Evolutionary conservation across 768 basidiomycete species (phyloP), one percentile per base, ranked within the genome.

Genomic region (Termitomyces sp.): DNA sequence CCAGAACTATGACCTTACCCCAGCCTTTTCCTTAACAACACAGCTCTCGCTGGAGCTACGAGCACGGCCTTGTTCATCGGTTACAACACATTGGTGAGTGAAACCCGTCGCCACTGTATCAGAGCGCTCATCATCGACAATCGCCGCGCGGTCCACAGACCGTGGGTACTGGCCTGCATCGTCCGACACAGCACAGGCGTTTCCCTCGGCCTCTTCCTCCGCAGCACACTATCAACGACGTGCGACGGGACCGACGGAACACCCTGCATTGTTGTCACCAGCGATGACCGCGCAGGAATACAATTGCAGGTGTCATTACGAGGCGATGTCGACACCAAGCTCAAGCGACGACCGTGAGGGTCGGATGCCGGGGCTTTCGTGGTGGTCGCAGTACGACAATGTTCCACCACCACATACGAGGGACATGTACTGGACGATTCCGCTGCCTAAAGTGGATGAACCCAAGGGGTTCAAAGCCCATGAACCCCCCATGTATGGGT

Each of bases 391-490:
- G 15, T 27, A 53, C 13, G 18, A 33, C 12, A 31, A 41, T 34
- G n/a, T 12, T 33, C 61, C 61, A 13, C 61, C 61, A 27, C 61
- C 58, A 22, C 61, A 59, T 53, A 56, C 54, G 1, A 36, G 58
- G 24, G 48, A 58, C 24, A 8, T 62, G 39, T 62, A 62, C 34
- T 51, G 54, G 51, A 59, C 58, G 12, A 57, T 62, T 13, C 61
- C 61, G 16, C 55, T 62, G 7, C 61, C 61, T 12, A 16, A 56
- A 6, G 22, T 54, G 2, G n/a, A 36, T 18, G 49, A 36, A 8
- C 5, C 22, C 18, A 47, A 22, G 16, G 24, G 9, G 31, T 36
- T 31, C 16, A 11, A 7, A 20, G 20, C 45, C 1, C 4, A 34
- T 8, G 16, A 39, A 46, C 15, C 33, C 5, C 12, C 41, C 22